Evolutionary conservation across 163 green algal species (phyloP), one percentile per base, ranked within the genome.

Genomic region (Volvox carteri): DNA sequence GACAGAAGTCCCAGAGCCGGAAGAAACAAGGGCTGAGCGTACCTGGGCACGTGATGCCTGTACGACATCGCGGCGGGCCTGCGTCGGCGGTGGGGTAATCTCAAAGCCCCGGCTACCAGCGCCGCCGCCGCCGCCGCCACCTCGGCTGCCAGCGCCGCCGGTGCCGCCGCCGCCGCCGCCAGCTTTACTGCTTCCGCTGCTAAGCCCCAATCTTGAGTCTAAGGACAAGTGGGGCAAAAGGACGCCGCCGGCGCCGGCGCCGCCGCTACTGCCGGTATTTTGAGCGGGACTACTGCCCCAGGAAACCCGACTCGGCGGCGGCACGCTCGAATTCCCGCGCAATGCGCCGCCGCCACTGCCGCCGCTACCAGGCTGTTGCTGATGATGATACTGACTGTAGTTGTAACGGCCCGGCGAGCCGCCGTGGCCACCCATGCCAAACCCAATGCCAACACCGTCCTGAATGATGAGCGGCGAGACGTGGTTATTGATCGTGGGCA

Each of bases 401-500:
- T n/a, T n/a, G n/a, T 30, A 60, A 25, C 76, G 76, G 21, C 30
- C 37, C 23, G 76, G 50, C 9, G 76, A 52, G 35, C 76, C 37
- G 76, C 33, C 76, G 75, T 44, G 73, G 42, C 25, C 52, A n/a
- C 50, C 76, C 8, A 25, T 16, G 18, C 19, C 9, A 12, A 46
- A 46, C 41, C 28, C 62, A 42, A 1, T 46, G 70, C 4, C 18
- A 39, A 9, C 23, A 9, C 42, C 48, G 48, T 48, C 8, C 50
- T n/a, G 16, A 6, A n/a, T n/a, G n/a, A n/a, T n/a, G n/a, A 54
- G 21, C 39, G 48, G 30, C 11, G 30, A 28, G 16, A 46, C 12
- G 0, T 70, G 75, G 33, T 44, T 30, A 39, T 85, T 85, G 56
- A 85, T 85, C 16, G 78, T 85, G 0, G 78, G 78, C 23, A 85